Conservation (phyloP, 495 filamentous ascomycete genomes). For the Penicillium riverlandense region DNA sequence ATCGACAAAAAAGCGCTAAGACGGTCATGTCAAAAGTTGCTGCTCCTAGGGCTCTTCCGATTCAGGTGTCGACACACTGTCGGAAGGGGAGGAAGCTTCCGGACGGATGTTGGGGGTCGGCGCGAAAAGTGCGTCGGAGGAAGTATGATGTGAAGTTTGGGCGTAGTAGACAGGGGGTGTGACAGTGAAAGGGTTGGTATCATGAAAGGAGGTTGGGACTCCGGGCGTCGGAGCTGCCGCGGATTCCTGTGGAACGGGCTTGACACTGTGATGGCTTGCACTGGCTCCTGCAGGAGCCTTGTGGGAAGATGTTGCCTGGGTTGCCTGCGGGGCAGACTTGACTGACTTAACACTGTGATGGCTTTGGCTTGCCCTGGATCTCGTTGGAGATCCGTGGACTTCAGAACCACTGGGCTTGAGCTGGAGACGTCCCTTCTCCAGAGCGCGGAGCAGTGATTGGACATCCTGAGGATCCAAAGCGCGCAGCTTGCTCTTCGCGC, state of each 20-base stretch:
- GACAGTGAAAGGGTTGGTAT: slow-evolving; percentile 25
- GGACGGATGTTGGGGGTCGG: too few species aligned
- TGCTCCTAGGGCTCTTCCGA: too few species aligned
- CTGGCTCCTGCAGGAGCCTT: slow-evolving; percentile 3
- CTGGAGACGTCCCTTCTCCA: slow-evolving; percentile 30
- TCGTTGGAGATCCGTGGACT: slow-evolving; percentile 25
- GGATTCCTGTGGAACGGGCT: slow-evolving; percentile 12
- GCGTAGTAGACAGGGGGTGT: slow-evolving; percentile 1
- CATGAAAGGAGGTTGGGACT: slow-evolving; percentile 5
- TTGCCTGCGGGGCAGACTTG: too few species aligned
- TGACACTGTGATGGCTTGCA: slow-evolving; percentile 11
- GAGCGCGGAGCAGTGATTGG: slow-evolving; percentile 24
- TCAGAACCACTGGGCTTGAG: slow-evolving; percentile 28
- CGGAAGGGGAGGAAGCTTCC: too few species aligned
- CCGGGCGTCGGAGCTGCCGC: slow-evolving; percentile 15
- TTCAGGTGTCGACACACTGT: too few species aligned
- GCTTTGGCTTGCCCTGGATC: background rate
- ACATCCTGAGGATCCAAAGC: slow-evolving; percentile 33
- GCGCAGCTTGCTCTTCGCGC: slow-evolving; percentile 31
- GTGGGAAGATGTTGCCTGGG: background rate
- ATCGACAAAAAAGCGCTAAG: background rate
- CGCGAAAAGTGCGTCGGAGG: too few species aligned
- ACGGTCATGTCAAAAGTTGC: too few species aligned
- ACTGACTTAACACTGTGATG: too few species aligned
- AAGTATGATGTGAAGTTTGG: slow-evolving; percentile 1